Evolutionary conservation across 768 basidiomycete genomes (phyloP).

Genomic region (Postia placenta): DNA sequence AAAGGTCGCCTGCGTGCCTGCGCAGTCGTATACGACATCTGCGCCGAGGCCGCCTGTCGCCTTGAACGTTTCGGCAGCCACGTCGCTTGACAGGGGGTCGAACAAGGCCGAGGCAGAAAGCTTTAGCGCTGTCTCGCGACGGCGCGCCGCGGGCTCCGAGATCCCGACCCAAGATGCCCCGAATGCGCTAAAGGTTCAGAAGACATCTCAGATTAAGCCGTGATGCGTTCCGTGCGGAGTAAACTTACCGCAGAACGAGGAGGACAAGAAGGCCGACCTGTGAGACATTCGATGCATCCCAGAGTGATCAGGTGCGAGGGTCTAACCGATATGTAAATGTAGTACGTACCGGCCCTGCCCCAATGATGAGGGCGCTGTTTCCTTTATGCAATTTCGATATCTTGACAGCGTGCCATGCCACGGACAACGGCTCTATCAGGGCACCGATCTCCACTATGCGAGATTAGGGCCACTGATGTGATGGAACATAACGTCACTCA

Average conservation of each 20-base stretch:
- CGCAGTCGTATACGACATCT: slow-evolving; percentile 42
- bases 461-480: too few species aligned
- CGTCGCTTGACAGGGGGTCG: slow-evolving; percentile 27
- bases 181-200: slow-evolving; percentile 9
- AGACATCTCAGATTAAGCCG: neutral
- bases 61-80: slow-evolving; percentile 21
- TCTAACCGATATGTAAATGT: too few species aligned
- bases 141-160: slow-evolving; percentile 35
- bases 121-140: slow-evolving; percentile 30
- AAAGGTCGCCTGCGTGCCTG: slow-evolving; percentile 34
- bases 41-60: slow-evolving; percentile 34
- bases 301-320: too few species aligned
- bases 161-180: slow-evolving; percentile 28
- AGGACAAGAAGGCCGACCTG: slow-evolving; percentile 19
- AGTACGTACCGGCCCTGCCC: slow-evolving; percentile 40
- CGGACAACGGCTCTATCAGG: slow-evolving; percentile 41
- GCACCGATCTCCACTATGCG: slow-evolving; percentile 40
- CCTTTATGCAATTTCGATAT: slow-evolving; percentile 32
- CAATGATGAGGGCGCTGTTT: slow-evolving; percentile 34
- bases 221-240: too few species aligned
- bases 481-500: slow-evolving; percentile 16
- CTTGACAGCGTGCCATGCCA: slow-evolving; percentile 41
- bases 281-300: too few species aligned
- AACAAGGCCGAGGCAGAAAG: slow-evolving; percentile 33
- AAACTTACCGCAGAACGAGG: slow-evolving; percentile 10